Conservation (phyloP, 768 basidiomycete species). For the Rhizopogon salebrosus region DNA sequence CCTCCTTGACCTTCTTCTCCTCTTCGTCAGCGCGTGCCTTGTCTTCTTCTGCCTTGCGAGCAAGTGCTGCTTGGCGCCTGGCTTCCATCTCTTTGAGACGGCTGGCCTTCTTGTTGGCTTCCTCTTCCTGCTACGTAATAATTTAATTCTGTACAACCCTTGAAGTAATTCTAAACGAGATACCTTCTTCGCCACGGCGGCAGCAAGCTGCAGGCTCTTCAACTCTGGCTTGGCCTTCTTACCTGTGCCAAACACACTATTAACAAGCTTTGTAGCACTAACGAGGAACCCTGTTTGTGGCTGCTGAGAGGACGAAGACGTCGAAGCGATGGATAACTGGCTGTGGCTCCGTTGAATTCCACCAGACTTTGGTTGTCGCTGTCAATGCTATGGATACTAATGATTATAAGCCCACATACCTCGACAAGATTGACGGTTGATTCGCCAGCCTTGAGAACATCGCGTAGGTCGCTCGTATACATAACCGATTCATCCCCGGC, state of each 20-base stretch:
- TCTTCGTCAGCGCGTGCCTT: constrained; percentile 56
- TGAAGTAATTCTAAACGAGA: constrained; percentile 10
- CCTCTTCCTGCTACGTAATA: constrained; percentile 74
- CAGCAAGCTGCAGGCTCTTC: constrained; percentile 79
- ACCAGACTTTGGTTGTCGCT: constrained; percentile 13
- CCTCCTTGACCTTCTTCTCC: constrained; percentile 69
- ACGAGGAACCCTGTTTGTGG: constrained; percentile 59
- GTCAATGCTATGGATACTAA: not conserved
- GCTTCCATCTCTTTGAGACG: constrained; percentile 79
- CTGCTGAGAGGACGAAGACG: constrained; percentile 25
- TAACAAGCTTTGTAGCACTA: constrained; percentile 66
- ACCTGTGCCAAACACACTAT: constrained; percentile 56
- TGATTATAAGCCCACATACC: constrained; percentile 29
- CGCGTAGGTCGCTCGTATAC: constrained; percentile 33
- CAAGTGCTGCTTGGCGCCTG: constrained; percentile 63
- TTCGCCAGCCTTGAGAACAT: constrained; percentile 33
- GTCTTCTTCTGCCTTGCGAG: constrained; percentile 79
- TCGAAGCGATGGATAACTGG: constrained; percentile 51
- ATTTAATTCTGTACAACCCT: constrained; percentile 5
- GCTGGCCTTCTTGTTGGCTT: constrained; percentile 71
- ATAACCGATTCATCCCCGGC: constrained; percentile 27
- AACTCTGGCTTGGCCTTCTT: constrained; percentile 76
- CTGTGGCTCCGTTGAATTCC: constrained; percentile 40
- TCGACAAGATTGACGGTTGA: constrained; percentile 35
- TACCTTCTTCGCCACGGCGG: constrained; percentile 85